Evolutionary conservation across 805 yeast genomes (phyloP), one percentile per base, ranked within the genome.

Genomic region (Pichia eremophila): DNA sequence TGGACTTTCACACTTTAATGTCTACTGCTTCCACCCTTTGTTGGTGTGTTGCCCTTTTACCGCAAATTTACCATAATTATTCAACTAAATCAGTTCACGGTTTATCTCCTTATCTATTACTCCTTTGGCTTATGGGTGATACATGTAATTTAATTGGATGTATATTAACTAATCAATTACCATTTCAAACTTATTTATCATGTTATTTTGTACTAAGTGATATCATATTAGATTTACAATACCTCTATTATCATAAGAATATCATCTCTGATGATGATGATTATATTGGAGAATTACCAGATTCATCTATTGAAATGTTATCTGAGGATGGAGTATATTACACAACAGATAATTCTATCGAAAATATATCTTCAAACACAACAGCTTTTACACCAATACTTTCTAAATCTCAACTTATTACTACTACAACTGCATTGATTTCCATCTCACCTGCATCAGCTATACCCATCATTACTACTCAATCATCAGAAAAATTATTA

Each of bases 101-200:
- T 0, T 54, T 67, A 18, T 62, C 69, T 6, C 57, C 56, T 1
- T 53, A 51, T 19, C 63, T 66, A 45, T 51, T 67, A 17, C 31
- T 59, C 5, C 55, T 65, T 14, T 64, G 69, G 66, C 56, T 63
- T 39, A 41, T 62, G 10, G 70, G 70, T 17, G 71, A 67, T 43
- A 45, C 62, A 18, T 54, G 56, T 11, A 60, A 62, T 38, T 63
- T 82, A 29, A 41, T 74, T 0, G 97, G 96, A 0, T 87, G 95
- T 51, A 50, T 85, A 0, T 60, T 88, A 42, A 88, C 96, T 0
- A 61, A 76, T 8, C 96, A 90, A 51, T 68, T 88, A 42, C 79
- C 83, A n/a, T 90, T 89, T 64, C 97, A 89, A 61, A 74, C 79
- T 11, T 67, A 80, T 22, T 67, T 89, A 17, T 86, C 95, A 0